phyloP scores from a whole-genome alignment of 139 green algal genomes.

The Cymbomonas tetramitiformis region DNA sequence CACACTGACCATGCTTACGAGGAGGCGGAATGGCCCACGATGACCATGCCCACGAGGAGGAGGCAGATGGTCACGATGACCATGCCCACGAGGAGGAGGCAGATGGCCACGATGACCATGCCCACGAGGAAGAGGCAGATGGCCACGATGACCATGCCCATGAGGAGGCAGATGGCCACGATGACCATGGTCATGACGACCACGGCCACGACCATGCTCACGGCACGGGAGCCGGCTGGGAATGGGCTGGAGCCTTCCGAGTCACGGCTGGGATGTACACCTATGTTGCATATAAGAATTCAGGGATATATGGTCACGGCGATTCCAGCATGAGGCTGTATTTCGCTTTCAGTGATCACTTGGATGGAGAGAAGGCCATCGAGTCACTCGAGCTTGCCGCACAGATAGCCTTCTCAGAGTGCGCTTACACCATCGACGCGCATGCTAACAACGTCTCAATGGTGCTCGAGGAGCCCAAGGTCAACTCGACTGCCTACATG shows the following conservation, averaged over 20 bases:
- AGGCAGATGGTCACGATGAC: not conserved
- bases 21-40: not conserved
- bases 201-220: too few species aligned
- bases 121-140: too few species aligned
- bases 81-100: not conserved
- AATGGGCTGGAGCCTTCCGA: constrained; percentile 1
- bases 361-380: not conserved
- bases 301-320: not conserved
- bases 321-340: not conserved
- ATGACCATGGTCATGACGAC: too few species aligned
- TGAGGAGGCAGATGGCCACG: too few species aligned
- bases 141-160: too few species aligned
- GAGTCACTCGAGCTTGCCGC: not conserved
- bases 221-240: too few species aligned
- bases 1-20: not conserved
- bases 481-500: too few species aligned
- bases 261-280: not conserved
- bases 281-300: not conserved
- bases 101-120: not conserved
- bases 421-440: not conserved
- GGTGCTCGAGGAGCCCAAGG: not conserved
- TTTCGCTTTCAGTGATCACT: not conserved
- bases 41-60: not conserved
- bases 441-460: not conserved
- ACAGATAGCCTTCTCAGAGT: not conserved